Conservation (phyloP, 2,329 filamentous ascomycete genomes). For the Aspergillus sp. region DNA sequence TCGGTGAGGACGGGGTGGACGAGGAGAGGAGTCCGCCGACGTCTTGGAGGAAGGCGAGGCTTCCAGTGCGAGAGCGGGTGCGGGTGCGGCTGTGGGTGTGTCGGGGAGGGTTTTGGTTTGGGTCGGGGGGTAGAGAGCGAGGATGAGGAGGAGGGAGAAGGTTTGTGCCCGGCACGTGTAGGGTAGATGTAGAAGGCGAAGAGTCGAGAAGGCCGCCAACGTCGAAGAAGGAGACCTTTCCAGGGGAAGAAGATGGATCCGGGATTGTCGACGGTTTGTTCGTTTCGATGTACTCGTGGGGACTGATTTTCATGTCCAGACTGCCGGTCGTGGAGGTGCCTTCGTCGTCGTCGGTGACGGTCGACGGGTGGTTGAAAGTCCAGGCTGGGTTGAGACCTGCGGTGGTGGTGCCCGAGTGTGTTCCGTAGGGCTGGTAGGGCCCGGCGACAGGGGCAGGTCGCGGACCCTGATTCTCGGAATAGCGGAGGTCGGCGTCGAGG, state of each 20-base stretch:
- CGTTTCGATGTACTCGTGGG: constrained; percentile 35
- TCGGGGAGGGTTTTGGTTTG: background rate
- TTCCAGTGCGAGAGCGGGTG: constrained; percentile 19
- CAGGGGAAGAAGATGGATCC: constrained; percentile 38
- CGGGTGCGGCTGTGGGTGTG: background rate
- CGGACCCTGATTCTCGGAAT: constrained; percentile 30
- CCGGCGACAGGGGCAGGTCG: constrained; percentile 41
- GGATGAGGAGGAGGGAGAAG: background rate
- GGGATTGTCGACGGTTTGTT: constrained; percentile 27
- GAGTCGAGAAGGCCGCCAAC: constrained; percentile 71
- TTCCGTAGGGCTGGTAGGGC: constrained; percentile 25
- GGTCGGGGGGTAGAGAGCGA: constrained; percentile 6
- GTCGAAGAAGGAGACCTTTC: constrained; percentile 78
- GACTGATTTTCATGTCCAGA: constrained; percentile 32
- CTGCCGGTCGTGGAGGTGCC: constrained; percentile 29
- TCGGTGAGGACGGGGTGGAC: background rate
- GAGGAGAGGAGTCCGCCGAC: constrained; percentile 30
- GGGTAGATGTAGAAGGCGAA: constrained; percentile 7
- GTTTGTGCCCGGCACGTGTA: constrained; percentile 7
- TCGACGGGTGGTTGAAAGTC: constrained; percentile 29
- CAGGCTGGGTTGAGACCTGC: constrained; percentile 29
- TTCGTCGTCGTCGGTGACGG: constrained; percentile 27
- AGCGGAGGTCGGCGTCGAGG: constrained; percentile 53
- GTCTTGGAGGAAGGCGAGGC: constrained; percentile 35
- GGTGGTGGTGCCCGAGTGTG: constrained; percentile 20